Conservation (phyloP, 768 basidiomycete species). For the Hericium coralloides region DNA sequence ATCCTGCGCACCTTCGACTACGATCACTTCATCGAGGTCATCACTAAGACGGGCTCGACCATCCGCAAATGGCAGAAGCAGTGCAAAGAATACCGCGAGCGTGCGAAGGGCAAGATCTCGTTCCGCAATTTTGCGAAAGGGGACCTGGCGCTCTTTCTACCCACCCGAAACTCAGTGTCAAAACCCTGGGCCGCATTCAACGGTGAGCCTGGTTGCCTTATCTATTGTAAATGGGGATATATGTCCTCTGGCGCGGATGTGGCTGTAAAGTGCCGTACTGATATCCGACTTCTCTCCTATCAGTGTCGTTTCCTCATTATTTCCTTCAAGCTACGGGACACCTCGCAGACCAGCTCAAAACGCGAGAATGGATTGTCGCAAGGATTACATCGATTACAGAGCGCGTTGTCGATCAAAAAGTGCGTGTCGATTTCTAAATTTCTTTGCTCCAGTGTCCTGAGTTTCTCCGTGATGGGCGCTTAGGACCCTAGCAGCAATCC, state of each 20-base stretch:
- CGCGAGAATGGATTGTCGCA: constrained; percentile 92
- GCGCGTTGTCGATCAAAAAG: constrained; percentile 73
- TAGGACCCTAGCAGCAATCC: constrained; percentile 82
- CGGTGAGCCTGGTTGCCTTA: constrained; percentile 37
- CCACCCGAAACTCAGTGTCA: constrained; percentile 87
- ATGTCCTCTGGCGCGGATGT: too few species aligned
- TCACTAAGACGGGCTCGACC: constrained; percentile 74
- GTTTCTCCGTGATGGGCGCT: not conserved
- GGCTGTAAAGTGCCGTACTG: constrained; percentile 7
- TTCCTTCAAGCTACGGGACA: constrained; percentile 86
- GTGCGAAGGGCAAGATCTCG: constrained; percentile 93
- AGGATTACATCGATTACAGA: constrained; percentile 85
- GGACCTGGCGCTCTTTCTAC: constrained; percentile 91
- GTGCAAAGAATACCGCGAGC: constrained; percentile 90
- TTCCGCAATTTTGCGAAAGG: constrained; percentile 94
- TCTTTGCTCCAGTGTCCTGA: not conserved
- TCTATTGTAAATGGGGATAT: not conserved
- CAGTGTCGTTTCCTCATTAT: constrained; percentile 96
- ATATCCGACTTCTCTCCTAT: constrained; percentile 25
- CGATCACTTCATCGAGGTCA: constrained; percentile 75
- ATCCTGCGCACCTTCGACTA: constrained; percentile 70
- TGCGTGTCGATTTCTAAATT: constrained; percentile 25
- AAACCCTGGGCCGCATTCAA: constrained; percentile 99
- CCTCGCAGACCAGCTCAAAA: constrained; percentile 82
- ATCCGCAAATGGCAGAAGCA: constrained; percentile 97